Evolutionary conservation across 2,329 filamentous ascomycete genomes (phyloP).

Genomic region (Venturiaceae sp.): DNA sequence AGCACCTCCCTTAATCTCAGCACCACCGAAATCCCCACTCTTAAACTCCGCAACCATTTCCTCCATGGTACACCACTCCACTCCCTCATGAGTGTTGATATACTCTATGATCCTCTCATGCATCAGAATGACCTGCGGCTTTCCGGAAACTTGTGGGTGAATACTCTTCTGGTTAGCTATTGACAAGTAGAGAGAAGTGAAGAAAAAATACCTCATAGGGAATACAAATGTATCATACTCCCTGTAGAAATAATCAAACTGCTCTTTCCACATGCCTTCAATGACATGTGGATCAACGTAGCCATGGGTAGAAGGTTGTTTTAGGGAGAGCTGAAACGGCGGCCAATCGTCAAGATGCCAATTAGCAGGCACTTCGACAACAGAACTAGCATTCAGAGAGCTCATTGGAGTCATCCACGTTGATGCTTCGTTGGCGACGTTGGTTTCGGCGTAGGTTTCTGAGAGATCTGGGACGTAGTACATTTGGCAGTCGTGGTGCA

Average conservation of each 20-base stretch:
- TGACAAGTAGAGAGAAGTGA: conserved; percentile 35
- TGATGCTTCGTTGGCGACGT: conserved; percentile 17
- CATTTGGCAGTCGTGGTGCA: conserved; percentile 38
- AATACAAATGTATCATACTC: background rate
- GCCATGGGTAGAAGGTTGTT: conserved; percentile 20
- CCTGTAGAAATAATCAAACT: conserved; percentile 35
- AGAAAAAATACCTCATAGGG: too few relatives aligned
- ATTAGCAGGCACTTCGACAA: background rate
- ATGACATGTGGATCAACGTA: conserved; percentile 32
- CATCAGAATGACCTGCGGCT: conserved; percentile 37
- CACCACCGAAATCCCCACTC: conserved; percentile 22
- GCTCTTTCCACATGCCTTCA: conserved; percentile 35
- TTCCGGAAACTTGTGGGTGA: conserved; percentile 38
- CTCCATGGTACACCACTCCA: conserved; percentile 31
- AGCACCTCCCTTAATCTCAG: conserved; percentile 22
- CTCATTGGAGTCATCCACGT: background rate
- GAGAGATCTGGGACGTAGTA: conserved; percentile 24
- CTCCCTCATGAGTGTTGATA: conserved; percentile 34
- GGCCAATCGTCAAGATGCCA: conserved; percentile 26
- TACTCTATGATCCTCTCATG: conserved; percentile 37
- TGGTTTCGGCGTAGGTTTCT: conserved; percentile 24
- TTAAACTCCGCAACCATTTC: conserved; percentile 27
- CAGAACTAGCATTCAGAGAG: background rate
- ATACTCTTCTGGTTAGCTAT: conserved; percentile 39
- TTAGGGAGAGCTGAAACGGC: conserved; percentile 26